These are phyloP conservation scores for Mycena citricolor DNA, from an alignment of 1,284 basidiomycete species.

Conservation along the genomic window DNA sequence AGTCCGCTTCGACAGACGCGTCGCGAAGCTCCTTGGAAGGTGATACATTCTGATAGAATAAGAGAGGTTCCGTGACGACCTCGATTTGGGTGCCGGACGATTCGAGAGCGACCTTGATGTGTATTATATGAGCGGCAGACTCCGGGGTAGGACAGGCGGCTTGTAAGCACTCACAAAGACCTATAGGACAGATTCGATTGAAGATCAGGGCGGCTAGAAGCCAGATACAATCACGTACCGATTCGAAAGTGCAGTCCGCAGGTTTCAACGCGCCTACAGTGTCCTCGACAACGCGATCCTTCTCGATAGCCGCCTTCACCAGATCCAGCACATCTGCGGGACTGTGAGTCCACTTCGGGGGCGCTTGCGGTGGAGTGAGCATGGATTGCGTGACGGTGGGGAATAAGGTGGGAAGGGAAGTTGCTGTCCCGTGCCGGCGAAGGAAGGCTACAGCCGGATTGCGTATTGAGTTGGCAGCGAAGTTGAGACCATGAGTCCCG, in stretches of 20 bases:
- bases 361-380: slow-evolving; percentile 62
- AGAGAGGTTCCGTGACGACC: slow-evolving; percentile 53
- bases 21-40: slow-evolving; percentile 69
- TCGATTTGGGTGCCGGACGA: slow-evolving; percentile 57
- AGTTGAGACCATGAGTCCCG: no score
- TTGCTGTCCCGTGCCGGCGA: slow-evolving; percentile 16
- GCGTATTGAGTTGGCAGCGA: no score
- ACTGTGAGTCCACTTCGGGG: slow-evolving; percentile 70
- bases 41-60: slow-evolving; percentile 81
- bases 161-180: slow-evolving; percentile 64
- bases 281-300: slow-evolving; percentile 57
- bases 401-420: slow-evolving; percentile 29
- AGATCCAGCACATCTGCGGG: slow-evolving; percentile 57
- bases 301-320: slow-evolving; percentile 60
- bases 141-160: not conserved
- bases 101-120: slow-evolving; percentile 61
- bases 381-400: slow-evolving; percentile 29
- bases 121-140: no score
- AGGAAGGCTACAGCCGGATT: no score
- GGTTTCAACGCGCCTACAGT: slow-evolving; percentile 59
- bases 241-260: slow-evolving; percentile 57
- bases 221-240: slow-evolving; percentile 39
- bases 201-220: not conserved
- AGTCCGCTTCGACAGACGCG: slow-evolving; percentile 71
- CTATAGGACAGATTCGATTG: slow-evolving; percentile 34